Base-by-base conservation (phyloP, 2,329 filamentous ascomycete genomes). In the Ilyonectria robusta region DNA sequence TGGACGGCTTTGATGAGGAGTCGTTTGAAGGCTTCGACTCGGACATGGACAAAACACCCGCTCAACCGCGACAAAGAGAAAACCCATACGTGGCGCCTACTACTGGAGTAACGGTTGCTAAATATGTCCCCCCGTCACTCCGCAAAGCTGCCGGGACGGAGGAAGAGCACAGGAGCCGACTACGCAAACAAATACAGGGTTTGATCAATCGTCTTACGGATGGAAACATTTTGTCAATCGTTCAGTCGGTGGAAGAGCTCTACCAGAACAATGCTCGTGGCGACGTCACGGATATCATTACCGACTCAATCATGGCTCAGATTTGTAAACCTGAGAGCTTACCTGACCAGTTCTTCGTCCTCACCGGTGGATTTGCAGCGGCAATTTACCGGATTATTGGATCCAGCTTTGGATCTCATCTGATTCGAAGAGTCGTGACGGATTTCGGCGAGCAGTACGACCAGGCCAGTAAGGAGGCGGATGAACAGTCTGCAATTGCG, bases 121-220 rank as follows among this genome's bases (percentile, higher is more conserved):
- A 97, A 87, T 99, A 99, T 75, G 87, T 98, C 3, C 95, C 96
- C 1, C 96, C 95, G 3, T 97, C 95, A 1, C 83, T 96, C 59
- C 89, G 94, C 53, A 91, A 87, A 72, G 83, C 87, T 37, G 81
- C 88, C 3, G 85, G 87, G 1, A 88, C 89, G 0, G 91, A 93
- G 70, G 86, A 88, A 1, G 93, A 97, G 78, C 84, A 87, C 47
- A 84, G 93, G 54, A 85, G 85, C 13, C 90, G 92, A 44, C 83
- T 99, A 56, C 90, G 91, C 65, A 90, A 94, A 68, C 94, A 97
- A 76, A 86, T 94, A 0, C 94, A 98, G 78, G 95, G 96, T 77
- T 87, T 96, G 19, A 87, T 99, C 77, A 99, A 99, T 80, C 92
- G 95, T 77, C 86, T 99, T 35, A 98, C 96, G 0, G 95, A 98